Evolutionary conservation across 2,329 filamentous ascomycete genomes (phyloP), one percentile per base, ranked within the genome.

Genomic region (Beauveria sp.): DNA sequence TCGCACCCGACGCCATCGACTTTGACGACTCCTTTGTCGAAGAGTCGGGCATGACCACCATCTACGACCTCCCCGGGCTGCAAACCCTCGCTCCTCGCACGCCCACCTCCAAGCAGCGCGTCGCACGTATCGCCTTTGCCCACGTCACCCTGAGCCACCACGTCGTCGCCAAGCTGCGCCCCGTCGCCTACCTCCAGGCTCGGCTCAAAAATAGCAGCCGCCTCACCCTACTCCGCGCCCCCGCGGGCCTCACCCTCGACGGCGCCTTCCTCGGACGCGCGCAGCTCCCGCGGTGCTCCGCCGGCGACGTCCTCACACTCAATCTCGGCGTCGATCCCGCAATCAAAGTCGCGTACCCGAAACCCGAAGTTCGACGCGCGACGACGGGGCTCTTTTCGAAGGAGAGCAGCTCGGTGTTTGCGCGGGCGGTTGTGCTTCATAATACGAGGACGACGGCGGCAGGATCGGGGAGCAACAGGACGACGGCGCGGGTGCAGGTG

Each of bases 221-320:
- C 64, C 75, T 86, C 49, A 82, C 83, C 0, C 75, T 88, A 7
- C 78, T 86, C 22, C 75, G 75, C 55, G 85, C 84, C 5, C 77
- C 77, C 1, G 77, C 79, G 0, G 83, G 84, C 5, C 74, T 88
- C 8, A 87, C 83, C 0, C 79, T 88, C n/a, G 86, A 88, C 68
- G 83, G 83, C 3, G 78, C 78, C 9, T 88, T 88, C 71, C 74
- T 88, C 42, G 83, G 84, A 4, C 81, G 80, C 63, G 78, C 79
- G 0, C 71, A 68, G 0, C 72, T 87, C 28, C 80, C 83, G 2
- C 78, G 79, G 48, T 84, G 82, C 68, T 79, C 77, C 40, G 73
- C 82, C 0, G 80, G 81, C 46, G 80, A 83, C 62, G 64, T 68
- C 3, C 80, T 87, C 68, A 72, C 73, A 20, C 72, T 87, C 3